Conservation (phyloP, 1,284 basidiomycete genomes). For the Exobasidium rhododendri region DNA sequence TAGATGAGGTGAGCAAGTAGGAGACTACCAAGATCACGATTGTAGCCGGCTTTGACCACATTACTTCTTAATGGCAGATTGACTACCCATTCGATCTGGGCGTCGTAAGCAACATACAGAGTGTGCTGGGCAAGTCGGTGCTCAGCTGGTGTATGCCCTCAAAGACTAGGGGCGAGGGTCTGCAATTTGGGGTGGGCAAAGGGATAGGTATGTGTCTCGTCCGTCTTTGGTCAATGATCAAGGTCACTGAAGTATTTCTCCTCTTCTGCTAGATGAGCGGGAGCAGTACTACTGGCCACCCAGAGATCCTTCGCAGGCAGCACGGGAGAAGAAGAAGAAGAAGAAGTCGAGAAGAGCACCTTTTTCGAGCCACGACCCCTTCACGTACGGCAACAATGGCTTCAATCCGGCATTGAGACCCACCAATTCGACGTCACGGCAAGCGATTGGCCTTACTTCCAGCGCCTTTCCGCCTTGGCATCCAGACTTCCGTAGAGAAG, state of each 20-base stretch:
- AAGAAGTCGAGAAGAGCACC: background rate
- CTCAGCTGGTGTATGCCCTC: slow-evolving; percentile 78
- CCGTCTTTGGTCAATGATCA: too few relatives aligned
- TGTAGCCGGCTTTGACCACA: background rate
- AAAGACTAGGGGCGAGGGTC: slow-evolving; percentile 64
- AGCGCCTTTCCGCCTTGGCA: slow-evolving; percentile 9
- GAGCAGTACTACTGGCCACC: slow-evolving; percentile 46
- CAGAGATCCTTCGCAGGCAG: slow-evolving; percentile 1
- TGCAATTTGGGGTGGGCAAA: slow-evolving; percentile 70
- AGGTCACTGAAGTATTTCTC: slow-evolving; percentile 77
- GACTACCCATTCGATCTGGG: slow-evolving; percentile 90
- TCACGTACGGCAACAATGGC: slow-evolving; percentile 73
- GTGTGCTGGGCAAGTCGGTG: slow-evolving; percentile 72
- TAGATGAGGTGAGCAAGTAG: slow-evolving; percentile 65
- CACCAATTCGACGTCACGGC: slow-evolving; percentile 1
- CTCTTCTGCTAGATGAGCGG: too few relatives aligned
- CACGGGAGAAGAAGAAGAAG: slow-evolving; percentile 16
- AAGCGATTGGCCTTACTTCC: background rate
- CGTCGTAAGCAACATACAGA: slow-evolving; percentile 65
- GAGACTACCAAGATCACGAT: background rate
- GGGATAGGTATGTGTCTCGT: too few relatives aligned
- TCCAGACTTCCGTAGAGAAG: background rate
- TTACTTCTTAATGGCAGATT: slow-evolving; percentile 63
- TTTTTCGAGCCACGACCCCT: slow-evolving; percentile 58
- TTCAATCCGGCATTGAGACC: slow-evolving; percentile 32